These are phyloP conservation scores for Aspergillus sparsus DNA, from an alignment of 495 filamentous ascomycete species.

Conservation along the genomic window DNA sequence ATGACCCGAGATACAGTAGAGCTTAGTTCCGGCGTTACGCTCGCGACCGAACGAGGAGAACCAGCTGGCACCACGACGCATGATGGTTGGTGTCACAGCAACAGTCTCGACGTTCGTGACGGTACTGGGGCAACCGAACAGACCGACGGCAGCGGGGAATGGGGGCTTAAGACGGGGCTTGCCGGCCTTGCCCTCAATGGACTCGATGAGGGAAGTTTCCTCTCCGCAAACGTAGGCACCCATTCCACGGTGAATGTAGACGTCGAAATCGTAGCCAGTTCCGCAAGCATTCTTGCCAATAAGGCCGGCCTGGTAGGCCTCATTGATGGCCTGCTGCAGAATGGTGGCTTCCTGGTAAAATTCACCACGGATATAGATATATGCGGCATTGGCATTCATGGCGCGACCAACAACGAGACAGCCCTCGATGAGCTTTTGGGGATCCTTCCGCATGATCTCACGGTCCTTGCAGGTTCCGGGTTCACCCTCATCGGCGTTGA, in stretches of 20 bases:
- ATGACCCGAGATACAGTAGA: conserved; percentile 97
- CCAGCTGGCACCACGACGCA: conserved; percentile 88
- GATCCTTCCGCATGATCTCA: conserved; percentile 99
- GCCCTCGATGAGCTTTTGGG: conserved; percentile 96
- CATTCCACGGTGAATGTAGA: conserved; percentile 94
- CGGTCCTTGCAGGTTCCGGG: conserved; percentile 99
- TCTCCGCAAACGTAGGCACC: conserved; percentile 98
- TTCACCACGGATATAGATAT: conserved; percentile 99
- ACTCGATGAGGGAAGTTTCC: conserved; percentile 97
- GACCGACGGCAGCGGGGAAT: conserved; percentile 93
- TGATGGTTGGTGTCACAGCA: conserved; percentile 93
- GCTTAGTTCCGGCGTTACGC: conserved; percentile 93
- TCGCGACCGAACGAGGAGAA: conserved; percentile 92
- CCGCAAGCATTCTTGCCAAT: conserved; percentile 98
- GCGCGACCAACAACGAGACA: conserved; percentile 94
- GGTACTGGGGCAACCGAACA: conserved; percentile 96
- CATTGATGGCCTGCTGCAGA: conserved; percentile 91
- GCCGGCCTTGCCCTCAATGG: conserved; percentile 95
- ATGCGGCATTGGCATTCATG: conserved; percentile 97
- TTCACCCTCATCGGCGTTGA: conserved; percentile 98
- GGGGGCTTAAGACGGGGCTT: conserved; percentile 98
- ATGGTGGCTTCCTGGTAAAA: conserved; percentile 97
- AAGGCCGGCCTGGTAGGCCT: conserved; percentile 88
- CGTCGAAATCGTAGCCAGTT: conserved; percentile 95
- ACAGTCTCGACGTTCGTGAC: conserved; percentile 98